Base-by-base conservation (phyloP, 2,329 filamentous ascomycete species). In the Pseudocercospora fijiensis region DNA sequence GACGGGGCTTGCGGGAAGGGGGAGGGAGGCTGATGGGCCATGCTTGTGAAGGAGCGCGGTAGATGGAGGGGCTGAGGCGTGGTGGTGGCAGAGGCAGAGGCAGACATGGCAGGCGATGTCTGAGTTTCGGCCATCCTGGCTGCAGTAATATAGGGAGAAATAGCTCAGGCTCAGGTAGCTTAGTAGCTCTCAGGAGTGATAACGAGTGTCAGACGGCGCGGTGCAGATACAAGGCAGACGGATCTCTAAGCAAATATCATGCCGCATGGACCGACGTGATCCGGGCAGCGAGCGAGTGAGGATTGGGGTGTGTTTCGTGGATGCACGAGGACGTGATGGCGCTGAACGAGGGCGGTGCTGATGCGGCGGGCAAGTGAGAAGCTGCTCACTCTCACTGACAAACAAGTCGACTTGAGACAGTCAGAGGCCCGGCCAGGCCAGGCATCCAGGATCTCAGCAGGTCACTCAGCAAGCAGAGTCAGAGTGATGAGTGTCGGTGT, bases 41-140 rank as follows among this genome's bases (percentile, higher is more conserved):
- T 77, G 24, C 82, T 79, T 5, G 79, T 81, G 71, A 84, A 84
- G 30, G 81, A 83, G 52, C 78, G 75, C 43, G 81, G 79, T 53
- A 77, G 70, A 52, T 81, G 78, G 20, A 80, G 72, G 49, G 76
- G 70, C 53, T 71, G 73, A 6, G 78, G 70, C 41, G 69, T 69
- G 6, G 64, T 43, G 51, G 49, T 18, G 47, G 51, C 60, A 49
- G 59, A 63, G 6, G 64, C 33, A 45, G 49, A n/a, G 47, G 51
- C 60, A 49, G 59, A 63, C 58, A 61, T 67, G 63, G 65, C 57
- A 11, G 66, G 61, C 49, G 63, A 43, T 24, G 62, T 30, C 37
- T 52, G 49, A 49, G 63, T 65, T 22, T 65, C 43, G 41, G 62
- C 58, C 63, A 67, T 67, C 30, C n/a, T 61, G 24, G 28, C 52